Base-by-base conservation (phyloP, 208 protist genomes). In the Angomonas ambiguus region DNA sequence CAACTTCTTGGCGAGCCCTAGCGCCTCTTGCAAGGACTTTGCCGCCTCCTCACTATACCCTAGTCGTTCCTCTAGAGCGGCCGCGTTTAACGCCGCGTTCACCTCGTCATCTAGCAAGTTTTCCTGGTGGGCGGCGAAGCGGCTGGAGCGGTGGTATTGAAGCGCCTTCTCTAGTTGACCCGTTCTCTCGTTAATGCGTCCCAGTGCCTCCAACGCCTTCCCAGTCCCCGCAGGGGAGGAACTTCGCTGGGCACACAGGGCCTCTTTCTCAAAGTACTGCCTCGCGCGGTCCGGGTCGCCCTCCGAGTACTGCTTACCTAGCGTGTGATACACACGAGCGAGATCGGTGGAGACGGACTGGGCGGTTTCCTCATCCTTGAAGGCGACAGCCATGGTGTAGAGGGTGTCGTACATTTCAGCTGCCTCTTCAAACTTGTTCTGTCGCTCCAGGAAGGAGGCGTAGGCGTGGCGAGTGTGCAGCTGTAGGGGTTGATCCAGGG, bases 1-100 rank as follows among this genome's bases (percentile, higher is more conserved):
- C 18, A 85, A 74, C 48, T 90, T 68, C 60, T 87, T 82, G n/a
- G 91, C 85, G 13, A 96, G 63, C 20, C 51, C 13, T 51, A 94
- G 74, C 16, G 91, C 87, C 2, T 77, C 69, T 27, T 86, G 63
- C 22, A 96, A 71, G 0, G 85, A 91, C 1, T 73, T 31, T 27
- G 79, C 84, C n/a, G 91, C 91, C 51, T 89, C 80, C 1, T 72
- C 45, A 33, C 68, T 86, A 49, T 82, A 73, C 20, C 82, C 70
- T 25, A 96, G 69, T 4, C 85, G 84, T 70, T 94, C 91, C 76
- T 94, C 81, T 30, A 96, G 69, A n/a, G 72, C 73, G 1, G 91
- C 88, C 16, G 89, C 84, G 31, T 77, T 61, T 38, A 93, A 69
- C 55, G 80, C 84, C 0, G 91, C 88, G 18, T 67, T 62, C 65